These are phyloP conservation scores for Wallemia mellicola DNA, from an alignment of 1,284 basidiomycete species.

Conservation along the genomic window DNA sequence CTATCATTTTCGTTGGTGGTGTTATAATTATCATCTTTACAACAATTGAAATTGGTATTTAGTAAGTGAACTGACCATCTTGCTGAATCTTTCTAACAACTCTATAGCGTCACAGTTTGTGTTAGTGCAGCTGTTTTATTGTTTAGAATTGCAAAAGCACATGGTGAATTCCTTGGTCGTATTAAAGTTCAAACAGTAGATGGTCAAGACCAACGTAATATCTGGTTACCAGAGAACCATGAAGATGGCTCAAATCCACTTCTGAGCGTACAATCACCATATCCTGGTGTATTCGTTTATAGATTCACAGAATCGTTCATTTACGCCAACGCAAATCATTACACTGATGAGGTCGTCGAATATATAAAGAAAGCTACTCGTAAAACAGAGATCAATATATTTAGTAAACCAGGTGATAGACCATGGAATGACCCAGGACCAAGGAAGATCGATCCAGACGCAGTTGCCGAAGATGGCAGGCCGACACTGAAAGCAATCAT, in stretches of 20 bases:
- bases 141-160: conserved; percentile 65
- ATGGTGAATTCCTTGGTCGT: conserved; percentile 71
- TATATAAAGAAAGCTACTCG: conserved; percentile 47
- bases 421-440: conserved; percentile 73
- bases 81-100: neutral
- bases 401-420: conserved; percentile 34
- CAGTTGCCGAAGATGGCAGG: conserved; percentile 27
- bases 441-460: conserved; percentile 17
- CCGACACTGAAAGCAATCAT: conserved; percentile 53
- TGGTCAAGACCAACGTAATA: conserved; percentile 18
- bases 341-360: conserved; percentile 49
- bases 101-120: conserved; percentile 30
- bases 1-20: conserved; percentile 61
- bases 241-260: conserved; percentile 33
- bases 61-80: conserved; percentile 13
- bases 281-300: conserved; percentile 69
- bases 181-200: conserved; percentile 23
- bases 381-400: conserved; percentile 40
- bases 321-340: conserved; percentile 46
- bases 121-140: conserved; percentile 59
- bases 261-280: conserved; percentile 43
- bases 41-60: conserved; percentile 78
- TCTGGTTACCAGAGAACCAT: conserved; percentile 12
- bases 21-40: conserved; percentile 70
- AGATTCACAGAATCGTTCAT: conserved; percentile 25